Conservation (phyloP, 164 flowering plant species). For the Vitis rotundifolia region DNA sequence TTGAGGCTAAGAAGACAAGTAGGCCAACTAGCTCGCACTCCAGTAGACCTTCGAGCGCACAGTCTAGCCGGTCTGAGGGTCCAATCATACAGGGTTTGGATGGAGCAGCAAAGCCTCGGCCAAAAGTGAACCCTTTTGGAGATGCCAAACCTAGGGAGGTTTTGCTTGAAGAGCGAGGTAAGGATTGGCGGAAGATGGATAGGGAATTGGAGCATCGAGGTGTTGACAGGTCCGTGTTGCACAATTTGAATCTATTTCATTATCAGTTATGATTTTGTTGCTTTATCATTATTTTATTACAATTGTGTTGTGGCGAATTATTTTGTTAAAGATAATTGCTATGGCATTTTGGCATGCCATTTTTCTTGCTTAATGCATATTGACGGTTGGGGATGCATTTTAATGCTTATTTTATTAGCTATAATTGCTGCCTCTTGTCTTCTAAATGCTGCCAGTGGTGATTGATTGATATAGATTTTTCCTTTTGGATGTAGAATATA, state of each 20-base stretch:
- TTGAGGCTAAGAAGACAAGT: slow-evolving; percentile 63
- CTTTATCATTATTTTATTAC: slow-evolving; percentile 1
- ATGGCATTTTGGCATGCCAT: no score
- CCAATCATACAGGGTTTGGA: slow-evolving; percentile 33
- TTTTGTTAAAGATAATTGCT: not conserved
- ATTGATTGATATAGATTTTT: no score
- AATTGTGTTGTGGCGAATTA: not conserved
- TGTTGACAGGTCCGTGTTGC: slow-evolving; percentile 57
- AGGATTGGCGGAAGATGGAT: slow-evolving; percentile 94
- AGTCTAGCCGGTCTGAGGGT: slow-evolving; percentile 63
- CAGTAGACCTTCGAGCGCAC: slow-evolving; percentile 79
- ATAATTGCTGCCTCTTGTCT: no score
- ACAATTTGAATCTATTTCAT: not conserved
- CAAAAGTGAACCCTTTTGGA: slow-evolving; percentile 92
- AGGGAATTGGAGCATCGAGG: slow-evolving; percentile 76
- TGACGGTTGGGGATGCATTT: not conserved
- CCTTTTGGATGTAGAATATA: no score
- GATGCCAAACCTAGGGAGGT: slow-evolving; percentile 92
- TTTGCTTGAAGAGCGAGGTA: slow-evolving; percentile 68
- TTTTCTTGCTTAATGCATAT: not conserved
- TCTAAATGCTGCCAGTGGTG: no score
- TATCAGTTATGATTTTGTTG: not conserved
- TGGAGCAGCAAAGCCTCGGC: slow-evolving; percentile 46
- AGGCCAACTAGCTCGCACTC: slow-evolving; percentile 82
- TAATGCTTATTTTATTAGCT: not conserved